phyloP scores from a whole-genome alignment of 352 stramenopile genomes.

The Thalassiosira exigua region DNA sequence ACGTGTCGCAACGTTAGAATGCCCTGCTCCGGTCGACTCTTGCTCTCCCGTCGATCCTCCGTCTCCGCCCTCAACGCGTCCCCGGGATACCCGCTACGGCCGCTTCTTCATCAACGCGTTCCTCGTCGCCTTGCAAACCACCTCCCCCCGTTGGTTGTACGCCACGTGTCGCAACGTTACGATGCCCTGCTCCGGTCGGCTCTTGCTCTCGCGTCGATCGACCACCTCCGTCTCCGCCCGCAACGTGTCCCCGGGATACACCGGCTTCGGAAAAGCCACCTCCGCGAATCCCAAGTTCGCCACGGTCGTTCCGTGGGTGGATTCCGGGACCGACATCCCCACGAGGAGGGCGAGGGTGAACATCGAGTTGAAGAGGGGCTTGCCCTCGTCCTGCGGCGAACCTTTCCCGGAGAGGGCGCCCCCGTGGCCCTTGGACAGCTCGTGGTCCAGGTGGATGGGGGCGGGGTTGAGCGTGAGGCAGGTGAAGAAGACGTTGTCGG shows the following conservation, averaged over 20 bases:
- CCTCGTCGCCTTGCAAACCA: constrained; percentile 59
- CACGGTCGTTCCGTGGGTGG: constrained; percentile 56
- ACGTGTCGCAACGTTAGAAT: constrained; percentile 57
- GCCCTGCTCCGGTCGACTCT: constrained; percentile 49
- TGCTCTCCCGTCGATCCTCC: constrained; percentile 53
- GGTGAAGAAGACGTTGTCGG: constrained; percentile 67
- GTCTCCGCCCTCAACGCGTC: constrained; percentile 58
- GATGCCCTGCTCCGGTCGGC: constrained; percentile 52
- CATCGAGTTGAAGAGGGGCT: constrained; percentile 67
- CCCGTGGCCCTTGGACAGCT: constrained; percentile 49
- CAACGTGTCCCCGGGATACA: constrained; percentile 61
- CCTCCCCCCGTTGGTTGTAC: constrained; percentile 59
- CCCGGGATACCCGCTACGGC: constrained; percentile 53
- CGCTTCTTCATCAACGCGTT: constrained; percentile 63
- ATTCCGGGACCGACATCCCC: constrained; percentile 55
- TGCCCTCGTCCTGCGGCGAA: constrained; percentile 14
- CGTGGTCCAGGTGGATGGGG: constrained; percentile 61
- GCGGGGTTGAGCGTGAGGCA: constrained; percentile 61
- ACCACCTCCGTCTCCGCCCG: constrained; percentile 52
- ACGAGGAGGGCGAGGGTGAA: constrained; percentile 63
- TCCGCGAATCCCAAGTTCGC: constrained; percentile 62
- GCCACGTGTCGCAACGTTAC: constrained; percentile 55
- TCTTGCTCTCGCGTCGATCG: constrained; percentile 58
- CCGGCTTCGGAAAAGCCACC: constrained; percentile 56
- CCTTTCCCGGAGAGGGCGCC: constrained; percentile 14